Evolutionary conservation across 495 filamentous ascomycete species (phyloP), one percentile per base, ranked within the genome.

Genomic region (Lophiotrema nucula): DNA sequence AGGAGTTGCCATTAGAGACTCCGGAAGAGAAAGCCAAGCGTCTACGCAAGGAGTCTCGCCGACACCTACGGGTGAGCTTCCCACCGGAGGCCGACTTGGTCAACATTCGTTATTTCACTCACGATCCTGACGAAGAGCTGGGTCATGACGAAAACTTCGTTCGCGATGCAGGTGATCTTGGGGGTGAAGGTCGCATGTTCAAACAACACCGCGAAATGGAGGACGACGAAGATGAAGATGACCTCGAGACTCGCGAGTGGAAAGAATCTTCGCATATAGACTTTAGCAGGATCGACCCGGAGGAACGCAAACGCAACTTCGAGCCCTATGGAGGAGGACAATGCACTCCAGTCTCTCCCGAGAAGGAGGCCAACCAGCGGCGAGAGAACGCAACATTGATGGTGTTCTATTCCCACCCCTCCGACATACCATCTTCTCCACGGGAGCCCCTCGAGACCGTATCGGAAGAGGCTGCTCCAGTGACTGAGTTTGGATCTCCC

Each of bases 381-480:
- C 83, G 88, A 8, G 92, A 95, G 70, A 74, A 77, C 19, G 84
- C 77, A n/a, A 90, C 88, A 22, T 79, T 96, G 27, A 90, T 95
- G 83, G 88, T 86, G 4, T 82, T 90, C 56, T 93, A 96, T 65
- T 81, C 86, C 1, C 83, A 83, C 48, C 70, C 74, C 28, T 79
- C 80, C 5, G 90, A 95, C 64, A 86, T 95, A 56, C 92, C 92
- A 3, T 74, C 83, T 1, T 83, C 85, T 0, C 87, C 92, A 1
- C 82, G 85, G 52, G 92, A 95, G 48, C 89, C 90, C 2, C 69
- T 77, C 13, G 71, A 79, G 35, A 67, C 65, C 8, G 60, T 58
- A 35, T 47, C 70, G 15, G 74, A 72, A 19, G 66, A 72, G 11
- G 65, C 72, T 3, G 27, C 23, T 1, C 56, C 48, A 3, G 75